Evolutionary conservation across 2,329 filamentous ascomycete genomes (phyloP).

Genomic region (Ophiognomonia clavigignenti-juglandacearum): DNA sequence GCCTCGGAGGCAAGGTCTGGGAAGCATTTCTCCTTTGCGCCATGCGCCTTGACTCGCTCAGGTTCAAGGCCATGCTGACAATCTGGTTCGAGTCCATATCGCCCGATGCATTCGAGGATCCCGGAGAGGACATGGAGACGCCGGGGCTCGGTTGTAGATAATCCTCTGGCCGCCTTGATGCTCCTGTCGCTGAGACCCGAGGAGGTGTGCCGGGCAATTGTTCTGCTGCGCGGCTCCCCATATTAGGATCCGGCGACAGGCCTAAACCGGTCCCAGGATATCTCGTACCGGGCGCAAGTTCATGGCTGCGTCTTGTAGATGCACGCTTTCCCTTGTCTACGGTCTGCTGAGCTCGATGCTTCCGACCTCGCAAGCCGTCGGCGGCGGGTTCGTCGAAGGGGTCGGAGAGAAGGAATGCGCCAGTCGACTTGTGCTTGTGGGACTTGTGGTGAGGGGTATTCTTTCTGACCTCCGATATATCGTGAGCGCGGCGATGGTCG

Average conservation of each 20-base stretch:
- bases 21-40: slow-evolving; percentile 54
- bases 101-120: slow-evolving; percentile 30
- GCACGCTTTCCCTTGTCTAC: slow-evolving; percentile 12
- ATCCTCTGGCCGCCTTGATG: slow-evolving; percentile 19
- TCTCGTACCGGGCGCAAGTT: neutral
- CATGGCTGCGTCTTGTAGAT: slow-evolving; percentile 6
- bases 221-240: slow-evolving; percentile 3
- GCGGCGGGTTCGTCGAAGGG: slow-evolving; percentile 25
- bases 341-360: slow-evolving; percentile 9
- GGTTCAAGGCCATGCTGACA: slow-evolving; percentile 82
- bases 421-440: slow-evolving; percentile 40
- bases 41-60: slow-evolving; percentile 74
- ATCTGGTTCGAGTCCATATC: slow-evolving; percentile 83
- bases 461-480: slow-evolving; percentile 10
- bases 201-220: slow-evolving; percentile 10
- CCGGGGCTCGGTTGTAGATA: slow-evolving; percentile 22
- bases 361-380: slow-evolving; percentile 26
- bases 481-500: neutral
- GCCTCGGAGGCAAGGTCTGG: slow-evolving; percentile 45
- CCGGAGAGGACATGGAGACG: slow-evolving; percentile 20
- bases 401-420: slow-evolving; percentile 48
- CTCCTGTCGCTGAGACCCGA: neutral
- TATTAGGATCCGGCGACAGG: neutral
- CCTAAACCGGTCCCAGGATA: slow-evolving; percentile 5
- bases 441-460: slow-evolving; percentile 20